Percentiles rank a stretch among this genome's conserved stretches.
Evolutionary conservation across 257 asterid genomes (phyloP).

Genomic region (Striga asiatica): DNA sequence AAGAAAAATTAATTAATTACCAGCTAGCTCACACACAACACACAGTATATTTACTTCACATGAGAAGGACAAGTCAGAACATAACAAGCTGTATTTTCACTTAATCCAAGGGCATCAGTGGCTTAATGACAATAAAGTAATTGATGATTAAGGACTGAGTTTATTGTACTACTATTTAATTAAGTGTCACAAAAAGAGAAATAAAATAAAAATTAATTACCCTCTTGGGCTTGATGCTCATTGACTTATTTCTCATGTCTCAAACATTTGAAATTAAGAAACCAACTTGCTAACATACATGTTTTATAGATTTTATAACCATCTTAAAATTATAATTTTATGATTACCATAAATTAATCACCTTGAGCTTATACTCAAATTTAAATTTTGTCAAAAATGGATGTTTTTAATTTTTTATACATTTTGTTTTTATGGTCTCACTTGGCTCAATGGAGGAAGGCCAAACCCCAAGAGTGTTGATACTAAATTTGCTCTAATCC

Average conservation of each 20-base stretch:
- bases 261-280: conserved; percentile 11
- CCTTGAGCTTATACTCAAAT: conserved; percentile 19
- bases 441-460: conserved; percentile 53
- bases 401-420: conserved; percentile 29
- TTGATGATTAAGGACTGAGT: conserved; percentile 23
- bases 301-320: conserved; percentile 5
- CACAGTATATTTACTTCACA: not conserved
- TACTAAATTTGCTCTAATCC: conserved; percentile 17
- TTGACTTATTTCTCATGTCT: conserved; percentile 31
- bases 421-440: conserved; percentile 26
- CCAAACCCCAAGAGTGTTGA: conserved; percentile 29
- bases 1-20: too few relatives aligned
- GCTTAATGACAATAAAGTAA: conserved; percentile 23
- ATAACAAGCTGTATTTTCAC: conserved; percentile 32
- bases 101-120: conserved; percentile 36
- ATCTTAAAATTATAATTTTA: not conserved
- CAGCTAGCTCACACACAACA: not conserved
- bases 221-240: conserved; percentile 34
- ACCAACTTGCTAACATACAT: not conserved
- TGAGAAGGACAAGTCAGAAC: conserved; percentile 26
- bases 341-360: not conserved
- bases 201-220: not conserved
- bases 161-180: not conserved
- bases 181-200: too few relatives aligned
- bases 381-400: conserved; percentile 28